phyloP scores from a whole-genome alignment of 352 stramenopile species.

The Salisapilia sapeloensis region DNA sequence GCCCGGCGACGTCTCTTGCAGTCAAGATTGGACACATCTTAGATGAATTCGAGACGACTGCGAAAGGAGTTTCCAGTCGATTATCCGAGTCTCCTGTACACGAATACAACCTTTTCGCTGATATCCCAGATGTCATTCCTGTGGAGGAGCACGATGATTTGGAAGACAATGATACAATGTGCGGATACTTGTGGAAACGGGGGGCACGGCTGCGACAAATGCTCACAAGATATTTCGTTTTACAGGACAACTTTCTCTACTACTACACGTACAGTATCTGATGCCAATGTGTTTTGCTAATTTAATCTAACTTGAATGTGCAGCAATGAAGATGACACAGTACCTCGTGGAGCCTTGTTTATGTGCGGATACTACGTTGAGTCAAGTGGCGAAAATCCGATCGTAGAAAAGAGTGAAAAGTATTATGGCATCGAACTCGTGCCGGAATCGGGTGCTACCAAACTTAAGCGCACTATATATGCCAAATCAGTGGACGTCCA shows the following conservation, averaged over 20 bases:
- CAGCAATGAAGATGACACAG: slow-evolving; percentile 48
- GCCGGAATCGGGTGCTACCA: slow-evolving; percentile 35
- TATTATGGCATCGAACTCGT: slow-evolving; percentile 84
- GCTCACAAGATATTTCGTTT: slow-evolving; percentile 72
- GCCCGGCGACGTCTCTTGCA: slow-evolving; percentile 15
- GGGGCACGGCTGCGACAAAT: slow-evolving; percentile 68
- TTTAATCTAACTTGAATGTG: neutral
- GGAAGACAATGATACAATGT: slow-evolving; percentile 9
- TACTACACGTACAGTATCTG: slow-evolving; percentile 48
- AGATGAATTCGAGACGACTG: slow-evolving; percentile 13
- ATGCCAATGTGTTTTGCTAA: slow-evolving; percentile 1
- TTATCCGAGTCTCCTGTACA: no score
- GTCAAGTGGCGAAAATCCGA: slow-evolving; percentile 23
- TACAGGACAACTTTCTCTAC: slow-evolving; percentile 82
- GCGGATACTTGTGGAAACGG: slow-evolving; percentile 59
- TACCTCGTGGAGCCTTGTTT: slow-evolving; percentile 59
- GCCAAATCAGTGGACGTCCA: slow-evolving; percentile 55
- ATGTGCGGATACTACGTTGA: slow-evolving; percentile 72
- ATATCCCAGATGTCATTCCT: slow-evolving; percentile 10
- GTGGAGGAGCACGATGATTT: slow-evolving; percentile 11
- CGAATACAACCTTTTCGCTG: slow-evolving; percentile 8
- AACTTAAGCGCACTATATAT: slow-evolving; percentile 74
- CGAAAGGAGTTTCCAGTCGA: slow-evolving; percentile 4
- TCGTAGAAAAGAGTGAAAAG: slow-evolving; percentile 59
- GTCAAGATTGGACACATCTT: slow-evolving; percentile 27